Conservation (phyloP, 1,284 basidiomycete species). For the Malassezia japonica region DNA sequence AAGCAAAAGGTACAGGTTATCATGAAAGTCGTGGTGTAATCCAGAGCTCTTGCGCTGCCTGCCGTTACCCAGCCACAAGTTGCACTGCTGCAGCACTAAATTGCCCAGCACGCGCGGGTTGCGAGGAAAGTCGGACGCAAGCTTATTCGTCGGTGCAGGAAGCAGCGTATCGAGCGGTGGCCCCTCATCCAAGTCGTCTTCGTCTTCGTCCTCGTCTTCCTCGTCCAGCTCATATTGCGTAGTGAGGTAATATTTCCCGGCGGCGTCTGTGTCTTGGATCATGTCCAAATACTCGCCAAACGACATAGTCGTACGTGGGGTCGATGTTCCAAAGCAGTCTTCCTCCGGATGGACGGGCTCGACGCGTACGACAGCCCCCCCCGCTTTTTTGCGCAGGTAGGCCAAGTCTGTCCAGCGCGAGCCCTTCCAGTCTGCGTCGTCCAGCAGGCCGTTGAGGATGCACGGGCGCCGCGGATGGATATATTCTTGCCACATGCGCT, state of each 20-base stretch:
- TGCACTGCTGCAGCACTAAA: constrained; percentile 46
- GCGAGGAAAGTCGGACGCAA: constrained; percentile 38
- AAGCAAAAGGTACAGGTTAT: constrained; percentile 46
- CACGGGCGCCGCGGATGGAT: constrained; percentile 32
- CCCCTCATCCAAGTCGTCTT: constrained; percentile 19
- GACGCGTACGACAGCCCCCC: constrained; percentile 35
- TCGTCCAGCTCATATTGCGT: constrained; percentile 39
- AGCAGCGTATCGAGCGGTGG: constrained; percentile 34
- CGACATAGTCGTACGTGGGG: constrained; percentile 21
- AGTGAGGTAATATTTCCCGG: constrained; percentile 41
- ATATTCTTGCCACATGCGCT: constrained; percentile 33
- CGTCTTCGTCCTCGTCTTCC: constrained; percentile 6
- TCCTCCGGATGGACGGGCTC: constrained; percentile 35
- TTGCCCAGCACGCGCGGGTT: constrained; percentile 34
- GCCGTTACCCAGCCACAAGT: constrained; percentile 42
- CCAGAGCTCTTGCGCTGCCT: constrained; percentile 34
- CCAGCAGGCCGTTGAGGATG: constrained; percentile 31
- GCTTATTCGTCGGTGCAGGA: constrained; percentile 34
- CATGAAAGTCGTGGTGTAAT: constrained; percentile 47
- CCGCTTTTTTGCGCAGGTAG: constrained; percentile 26
- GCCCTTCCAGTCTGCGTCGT: constrained; percentile 30
- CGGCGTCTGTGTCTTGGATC: constrained; percentile 21
- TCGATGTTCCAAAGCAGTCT: constrained; percentile 36
- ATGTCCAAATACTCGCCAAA: constrained; percentile 31
- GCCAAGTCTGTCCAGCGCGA: constrained; percentile 33